Percentiles rank a stretch among this genome's conserved stretches.
Evolutionary conservation across 2,329 filamentous ascomycete species (phyloP).

Genomic region (Bisporella sp.): DNA sequence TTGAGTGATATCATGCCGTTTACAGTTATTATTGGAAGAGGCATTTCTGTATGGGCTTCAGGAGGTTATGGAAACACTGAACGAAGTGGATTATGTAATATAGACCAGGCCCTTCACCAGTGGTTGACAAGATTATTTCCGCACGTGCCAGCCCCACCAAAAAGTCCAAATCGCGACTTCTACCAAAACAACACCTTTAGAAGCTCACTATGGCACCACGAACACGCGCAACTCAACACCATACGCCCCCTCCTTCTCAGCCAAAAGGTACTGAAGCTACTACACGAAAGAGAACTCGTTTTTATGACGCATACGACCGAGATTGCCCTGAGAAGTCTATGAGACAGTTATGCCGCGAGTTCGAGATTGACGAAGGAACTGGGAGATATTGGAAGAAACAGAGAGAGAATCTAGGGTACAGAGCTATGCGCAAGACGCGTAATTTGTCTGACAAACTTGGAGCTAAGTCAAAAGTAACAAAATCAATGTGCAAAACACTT

Average conservation of each 20-base stretch:
- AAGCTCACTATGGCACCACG: not conserved
- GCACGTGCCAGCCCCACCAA: too few relatives aligned
- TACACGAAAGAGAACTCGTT: not conserved
- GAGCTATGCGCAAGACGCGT: too few relatives aligned
- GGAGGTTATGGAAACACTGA: too few relatives aligned
- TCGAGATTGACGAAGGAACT: not conserved
- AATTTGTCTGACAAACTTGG: not conserved
- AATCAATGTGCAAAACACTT: not conserved
- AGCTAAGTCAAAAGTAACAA: constrained; percentile 1
- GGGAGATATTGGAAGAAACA: not conserved
- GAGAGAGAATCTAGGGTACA: not conserved
- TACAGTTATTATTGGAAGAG: too few relatives aligned
- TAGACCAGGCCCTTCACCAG: too few relatives aligned
- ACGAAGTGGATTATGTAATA: too few relatives aligned
- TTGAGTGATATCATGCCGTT: too few relatives aligned
- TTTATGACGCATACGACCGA: not conserved
- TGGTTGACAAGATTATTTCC: too few relatives aligned
- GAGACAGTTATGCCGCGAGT: not conserved
- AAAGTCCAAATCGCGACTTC: too few relatives aligned
- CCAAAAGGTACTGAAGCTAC: not conserved
- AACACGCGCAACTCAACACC: not conserved
- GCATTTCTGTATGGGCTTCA: too few relatives aligned
- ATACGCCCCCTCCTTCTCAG: not conserved
- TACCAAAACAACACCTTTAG: too few relatives aligned
- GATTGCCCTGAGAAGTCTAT: not conserved